Percentiles rank a stretch among this genome's conserved stretches.
phyloP scores from a whole-genome alignment of 2,329 filamentous ascomycete species.

The Ophiocordyceps robertsii region DNA sequence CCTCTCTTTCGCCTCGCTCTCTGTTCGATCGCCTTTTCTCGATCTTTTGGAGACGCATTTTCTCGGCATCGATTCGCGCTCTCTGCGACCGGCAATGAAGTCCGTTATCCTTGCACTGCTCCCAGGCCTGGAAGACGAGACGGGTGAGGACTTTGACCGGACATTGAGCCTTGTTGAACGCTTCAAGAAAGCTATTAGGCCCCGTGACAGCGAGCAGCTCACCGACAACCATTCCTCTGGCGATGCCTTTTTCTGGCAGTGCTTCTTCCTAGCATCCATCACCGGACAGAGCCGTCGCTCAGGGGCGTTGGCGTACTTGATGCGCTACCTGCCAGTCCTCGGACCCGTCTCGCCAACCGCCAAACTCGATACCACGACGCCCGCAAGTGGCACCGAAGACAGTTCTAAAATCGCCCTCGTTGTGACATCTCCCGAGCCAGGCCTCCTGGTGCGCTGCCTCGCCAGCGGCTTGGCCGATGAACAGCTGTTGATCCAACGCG shows the following conservation, averaged over 20 bases:
- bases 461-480: conserved; percentile 78
- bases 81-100: conserved; percentile 78
- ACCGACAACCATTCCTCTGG: conserved; percentile 42
- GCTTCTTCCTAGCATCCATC: conserved; percentile 85
- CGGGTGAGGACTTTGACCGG: conserved; percentile 90
- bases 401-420: conserved; percentile 41
- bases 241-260: conserved; percentile 96
- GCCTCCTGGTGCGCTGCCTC: conserved; percentile 80
- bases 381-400: conserved; percentile 4
- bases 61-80: conserved; percentile 52
- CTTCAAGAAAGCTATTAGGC: conserved; percentile 56
- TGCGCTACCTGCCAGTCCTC: conserved; percentile 54
- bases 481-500: conserved; percentile 82
- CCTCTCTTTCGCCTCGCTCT: conserved; percentile 86
- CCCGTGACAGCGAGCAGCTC: conserved; percentile 34
- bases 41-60: conserved; percentile 73
- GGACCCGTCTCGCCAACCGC: conserved; percentile 5
- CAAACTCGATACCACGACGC: conserved; percentile 2
- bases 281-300: conserved; percentile 75
- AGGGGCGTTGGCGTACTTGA: conserved; percentile 77
- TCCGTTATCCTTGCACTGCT: conserved; percentile 79
- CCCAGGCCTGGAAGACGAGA: conserved; percentile 88
- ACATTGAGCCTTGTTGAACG: conserved; percentile 67
- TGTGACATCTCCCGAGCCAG: conserved; percentile 82
- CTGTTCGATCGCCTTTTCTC: conserved; percentile 75